Evolutionary conservation across 1,139 yeast species (phyloP).

Genomic region (Suhomyces bribrorum): DNA sequence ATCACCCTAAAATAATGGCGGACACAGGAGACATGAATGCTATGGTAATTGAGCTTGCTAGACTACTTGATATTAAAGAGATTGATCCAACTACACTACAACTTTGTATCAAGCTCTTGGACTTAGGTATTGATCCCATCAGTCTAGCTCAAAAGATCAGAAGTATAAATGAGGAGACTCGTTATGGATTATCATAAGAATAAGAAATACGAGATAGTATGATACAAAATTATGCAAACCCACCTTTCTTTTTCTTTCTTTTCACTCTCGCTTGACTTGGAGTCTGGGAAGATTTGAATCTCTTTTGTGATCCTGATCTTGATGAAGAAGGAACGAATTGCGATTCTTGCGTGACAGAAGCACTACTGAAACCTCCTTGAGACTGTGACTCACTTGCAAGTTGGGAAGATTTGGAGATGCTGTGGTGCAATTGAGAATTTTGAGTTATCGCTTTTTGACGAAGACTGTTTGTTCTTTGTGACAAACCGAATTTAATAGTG

Average conservation of each 20-base stretch:
- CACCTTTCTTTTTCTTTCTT: conserved; percentile 33
- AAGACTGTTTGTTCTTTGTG: neutral
- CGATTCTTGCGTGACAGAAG: conserved; percentile 2
- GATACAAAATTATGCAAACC: conserved; percentile 24
- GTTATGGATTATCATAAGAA: conserved; percentile 14
- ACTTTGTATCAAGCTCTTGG: conserved; percentile 38
- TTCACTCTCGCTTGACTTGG: conserved; percentile 18
- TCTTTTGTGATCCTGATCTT: conserved; percentile 12
- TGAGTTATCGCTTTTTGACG: neutral
- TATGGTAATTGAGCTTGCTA: conserved; percentile 31
- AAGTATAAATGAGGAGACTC: conserved; percentile 32
- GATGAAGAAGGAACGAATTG: conserved; percentile 1
- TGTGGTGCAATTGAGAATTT: neutral
- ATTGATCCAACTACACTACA: conserved; percentile 35
- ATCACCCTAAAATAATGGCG: neutral
- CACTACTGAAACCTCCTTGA: neutral
- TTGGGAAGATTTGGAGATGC: neutral
- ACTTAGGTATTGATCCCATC: conserved; percentile 41
- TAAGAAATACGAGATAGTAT: neutral
- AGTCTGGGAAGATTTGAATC: conserved; percentile 11
- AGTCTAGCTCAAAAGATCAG: conserved; percentile 29
- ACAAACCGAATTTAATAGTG: conserved; percentile 22
- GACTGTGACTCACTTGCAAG: neutral
- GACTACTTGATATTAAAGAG: conserved; percentile 24
- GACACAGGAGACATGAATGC: too few relatives aligned